Conservation (phyloP, 331 rosid species). For the Phaseolus coccineus region DNA sequence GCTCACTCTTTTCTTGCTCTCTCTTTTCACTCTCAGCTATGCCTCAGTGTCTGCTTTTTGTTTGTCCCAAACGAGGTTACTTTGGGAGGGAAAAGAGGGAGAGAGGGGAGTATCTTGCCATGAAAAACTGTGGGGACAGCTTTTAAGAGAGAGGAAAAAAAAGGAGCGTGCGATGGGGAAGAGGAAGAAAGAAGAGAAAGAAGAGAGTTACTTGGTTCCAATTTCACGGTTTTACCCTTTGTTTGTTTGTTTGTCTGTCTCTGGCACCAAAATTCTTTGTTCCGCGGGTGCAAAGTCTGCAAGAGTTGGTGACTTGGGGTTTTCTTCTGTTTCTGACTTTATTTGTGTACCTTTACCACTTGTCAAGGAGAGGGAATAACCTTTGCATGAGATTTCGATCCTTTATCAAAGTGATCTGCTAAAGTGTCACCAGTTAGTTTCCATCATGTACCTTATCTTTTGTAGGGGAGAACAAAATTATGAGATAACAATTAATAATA, state of each 20-base stretch:
- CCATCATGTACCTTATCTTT: no score
- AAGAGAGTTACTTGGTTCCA: neutral
- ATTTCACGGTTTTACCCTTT: slow-evolving; percentile 41
- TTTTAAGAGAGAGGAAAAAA: slow-evolving; percentile 40
- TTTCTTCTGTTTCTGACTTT: slow-evolving; percentile 24
- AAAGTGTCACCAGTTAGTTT: no score
- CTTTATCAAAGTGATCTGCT: neutral
- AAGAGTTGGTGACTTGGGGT: slow-evolving; percentile 38
- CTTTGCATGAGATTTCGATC: slow-evolving; percentile 15
- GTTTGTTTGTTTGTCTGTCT: neutral
- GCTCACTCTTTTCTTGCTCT: slow-evolving; percentile 31
- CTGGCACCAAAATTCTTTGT: neutral
- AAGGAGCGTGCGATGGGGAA: slow-evolving; percentile 10
- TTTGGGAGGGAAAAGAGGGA: slow-evolving; percentile 41
- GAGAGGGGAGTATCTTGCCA: slow-evolving; percentile 38
- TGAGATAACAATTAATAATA: no score
- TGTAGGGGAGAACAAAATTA: no score
- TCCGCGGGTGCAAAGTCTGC: slow-evolving; percentile 25
- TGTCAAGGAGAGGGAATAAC: neutral
- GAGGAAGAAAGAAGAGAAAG: neutral
- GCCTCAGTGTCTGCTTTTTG: slow-evolving; percentile 36
- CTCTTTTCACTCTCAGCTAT: slow-evolving; percentile 20
- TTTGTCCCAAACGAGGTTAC: slow-evolving; percentile 59
- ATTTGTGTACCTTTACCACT: slow-evolving; percentile 37
- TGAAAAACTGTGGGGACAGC: slow-evolving; percentile 59